Percentiles rank a stretch among this genome's conserved stretches.
Conservation (phyloP, 306 rosid genomes). For the Sindora glabra region DNA sequence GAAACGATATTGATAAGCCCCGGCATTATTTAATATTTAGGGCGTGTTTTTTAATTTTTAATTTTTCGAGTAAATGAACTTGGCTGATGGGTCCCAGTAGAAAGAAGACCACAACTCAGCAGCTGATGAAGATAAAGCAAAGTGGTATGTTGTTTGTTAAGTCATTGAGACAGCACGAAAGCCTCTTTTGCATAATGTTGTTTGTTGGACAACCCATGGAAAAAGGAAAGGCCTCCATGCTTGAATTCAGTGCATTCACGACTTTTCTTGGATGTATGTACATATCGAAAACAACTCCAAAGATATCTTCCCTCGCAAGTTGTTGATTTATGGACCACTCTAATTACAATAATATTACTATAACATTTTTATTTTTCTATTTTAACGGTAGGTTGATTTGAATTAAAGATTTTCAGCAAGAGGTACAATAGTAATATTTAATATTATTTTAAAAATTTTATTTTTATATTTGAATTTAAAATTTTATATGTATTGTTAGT, state of each 20-base stretch:
- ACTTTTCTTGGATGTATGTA: conserved; percentile 21
- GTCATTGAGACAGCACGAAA: conserved; percentile 29
- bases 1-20: background rate
- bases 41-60: conserved; percentile 2
- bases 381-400: too few species aligned
- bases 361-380: too few species aligned
- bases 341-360: too few species aligned
- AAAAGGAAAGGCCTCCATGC: conserved; percentile 9
- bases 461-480: too few species aligned
- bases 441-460: too few species aligned
- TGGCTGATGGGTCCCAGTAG: conserved; percentile 19
- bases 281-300: too few species aligned
- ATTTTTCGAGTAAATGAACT: conserved; percentile 15
- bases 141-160: conserved; percentile 14
- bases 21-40: background rate
- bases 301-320: too few species aligned
- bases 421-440: too few species aligned
- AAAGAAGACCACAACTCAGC: conserved; percentile 25
- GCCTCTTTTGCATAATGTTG: conserved; percentile 4
- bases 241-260: conserved; percentile 8
- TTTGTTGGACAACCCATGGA: conserved; percentile 7
- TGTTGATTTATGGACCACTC: too few species aligned
- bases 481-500: too few species aligned
- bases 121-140: conserved; percentile 15
- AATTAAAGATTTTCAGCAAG: too few species aligned